These are phyloP conservation scores for Saxispiralis lemnorum DNA, from an alignment of 495 filamentous ascomycete genomes.

Conservation along the genomic window DNA sequence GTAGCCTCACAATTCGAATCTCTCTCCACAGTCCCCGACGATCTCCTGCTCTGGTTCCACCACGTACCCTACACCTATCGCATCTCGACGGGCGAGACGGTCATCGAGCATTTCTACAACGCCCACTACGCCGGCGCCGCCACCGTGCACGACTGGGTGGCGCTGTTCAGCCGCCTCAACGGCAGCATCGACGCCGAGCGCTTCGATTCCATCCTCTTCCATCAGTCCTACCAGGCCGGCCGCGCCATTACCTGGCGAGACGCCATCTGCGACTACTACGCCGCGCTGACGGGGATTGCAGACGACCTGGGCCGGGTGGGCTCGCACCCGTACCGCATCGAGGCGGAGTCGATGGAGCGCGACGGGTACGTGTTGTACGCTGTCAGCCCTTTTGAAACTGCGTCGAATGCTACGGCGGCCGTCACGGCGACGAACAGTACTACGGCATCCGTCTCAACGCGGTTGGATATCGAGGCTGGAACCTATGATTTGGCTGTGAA, in stretches of 20 bases:
- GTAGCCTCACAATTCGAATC: slow-evolving; percentile 38
- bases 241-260: slow-evolving; percentile 55
- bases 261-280: slow-evolving; percentile 41
- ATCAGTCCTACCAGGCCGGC: slow-evolving; percentile 44
- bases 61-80: slow-evolving; percentile 51
- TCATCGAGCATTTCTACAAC: slow-evolving; percentile 62
- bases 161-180: slow-evolving; percentile 35
- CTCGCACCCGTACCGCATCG: slow-evolving; percentile 35
- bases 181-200: slow-evolving; percentile 42
- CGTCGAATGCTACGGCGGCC: slow-evolving; percentile 24
- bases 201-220: slow-evolving; percentile 38
- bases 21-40: slow-evolving; percentile 46
- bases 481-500: slow-evolving; percentile 47
- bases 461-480: slow-evolving; percentile 31
- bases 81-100: slow-evolving; percentile 46
- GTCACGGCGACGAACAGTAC: slow-evolving; percentile 34
- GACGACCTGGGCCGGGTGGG: slow-evolving; percentile 37
- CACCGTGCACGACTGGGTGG: slow-evolving; percentile 38
- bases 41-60: slow-evolving; percentile 47
- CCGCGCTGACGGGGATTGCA: slow-evolving; percentile 37
- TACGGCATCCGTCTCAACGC: slow-evolving; percentile 31
- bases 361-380: slow-evolving; percentile 33
- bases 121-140: slow-evolving; percentile 49
- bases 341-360: slow-evolving; percentile 45
- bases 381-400: slow-evolving; percentile 39